These are phyloP conservation scores for Fusarium avenaceum DNA, from an alignment of 2,329 filamentous ascomycete genomes.

Conservation along the genomic window DNA sequence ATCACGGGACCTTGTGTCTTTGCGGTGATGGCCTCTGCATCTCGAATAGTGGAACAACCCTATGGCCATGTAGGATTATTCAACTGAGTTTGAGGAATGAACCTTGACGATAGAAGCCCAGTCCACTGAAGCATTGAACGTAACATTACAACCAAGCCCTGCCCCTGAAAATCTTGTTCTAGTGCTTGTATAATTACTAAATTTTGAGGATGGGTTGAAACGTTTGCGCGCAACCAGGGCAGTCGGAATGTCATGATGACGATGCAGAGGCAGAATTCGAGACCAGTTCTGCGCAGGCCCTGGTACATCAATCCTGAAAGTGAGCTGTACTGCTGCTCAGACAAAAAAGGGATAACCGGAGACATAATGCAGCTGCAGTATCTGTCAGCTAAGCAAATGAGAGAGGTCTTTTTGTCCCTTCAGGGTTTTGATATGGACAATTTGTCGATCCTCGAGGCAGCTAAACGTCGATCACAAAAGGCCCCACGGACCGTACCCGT, in stretches of 20 bases:
- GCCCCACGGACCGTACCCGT: constrained; percentile 42
- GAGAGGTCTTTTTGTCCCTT: constrained; percentile 14
- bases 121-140: background rate
- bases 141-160: constrained; percentile 5
- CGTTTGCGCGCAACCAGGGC: constrained; percentile 5
- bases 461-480: constrained; percentile 35
- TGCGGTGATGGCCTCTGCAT: background rate
- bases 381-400: constrained; percentile 1
- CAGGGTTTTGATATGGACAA: constrained; percentile 21
- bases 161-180: constrained; percentile 23
- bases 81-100: background rate
- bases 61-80: constrained; percentile 15
- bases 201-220: constrained; percentile 26
- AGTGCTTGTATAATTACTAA: constrained; percentile 2
- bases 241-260: constrained; percentile 44
- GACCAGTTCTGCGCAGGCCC: constrained; percentile 1
- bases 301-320: background rate
- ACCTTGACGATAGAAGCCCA: constrained; percentile 3
- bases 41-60: constrained; percentile 10
- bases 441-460: constrained; percentile 32
- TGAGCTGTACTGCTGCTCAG: constrained; percentile 11
- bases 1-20: constrained; percentile 25
- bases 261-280: constrained; percentile 14
- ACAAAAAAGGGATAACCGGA: constrained; percentile 8
- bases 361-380: constrained; percentile 10